phyloP scores from a whole-genome alignment of 2,329 filamentous ascomycete genomes.

The Colletotrichum sp. region DNA sequence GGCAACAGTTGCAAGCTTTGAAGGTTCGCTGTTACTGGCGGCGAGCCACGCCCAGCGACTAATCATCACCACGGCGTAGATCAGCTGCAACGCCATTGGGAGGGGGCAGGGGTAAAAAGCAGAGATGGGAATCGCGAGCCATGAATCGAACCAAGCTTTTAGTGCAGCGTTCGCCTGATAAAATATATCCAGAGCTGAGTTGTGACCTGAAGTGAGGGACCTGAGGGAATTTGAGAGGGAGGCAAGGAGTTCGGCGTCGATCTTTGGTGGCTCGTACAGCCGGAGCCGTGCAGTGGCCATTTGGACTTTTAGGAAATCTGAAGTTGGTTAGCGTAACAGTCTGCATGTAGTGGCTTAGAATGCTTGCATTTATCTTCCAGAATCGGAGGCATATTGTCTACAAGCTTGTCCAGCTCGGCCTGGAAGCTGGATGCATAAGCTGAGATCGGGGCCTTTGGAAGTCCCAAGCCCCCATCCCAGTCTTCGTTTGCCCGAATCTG shows the following conservation, averaged over 20 bases:
- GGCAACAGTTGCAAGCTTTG: fast-evolving
- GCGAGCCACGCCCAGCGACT: slow-evolving; percentile 55
- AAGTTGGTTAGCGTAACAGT: background rate
- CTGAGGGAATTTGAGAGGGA: slow-evolving; percentile 49
- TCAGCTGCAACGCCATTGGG: slow-evolving; percentile 47
- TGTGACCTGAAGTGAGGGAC: slow-evolving; percentile 36
- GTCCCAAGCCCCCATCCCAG: slow-evolving; percentile 34
- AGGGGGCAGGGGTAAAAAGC: slow-evolving; percentile 53
- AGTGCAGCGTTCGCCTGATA: slow-evolving; percentile 53
- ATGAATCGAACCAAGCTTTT: slow-evolving; percentile 53
- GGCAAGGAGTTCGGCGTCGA: slow-evolving; percentile 44
- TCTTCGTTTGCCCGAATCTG: slow-evolving; percentile 42
- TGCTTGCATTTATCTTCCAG: slow-evolving; percentile 41
- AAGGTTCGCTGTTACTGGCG: slow-evolving; percentile 16
- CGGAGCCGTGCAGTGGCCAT: slow-evolving; percentile 46
- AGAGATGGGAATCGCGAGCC: slow-evolving; percentile 46
- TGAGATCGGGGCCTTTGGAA: slow-evolving; percentile 44
- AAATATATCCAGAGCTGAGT: slow-evolving; percentile 53
- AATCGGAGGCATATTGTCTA: slow-evolving; percentile 35
- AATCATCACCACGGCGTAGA: slow-evolving; percentile 56
- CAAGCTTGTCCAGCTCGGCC: slow-evolving; percentile 47
- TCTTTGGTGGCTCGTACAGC: slow-evolving; percentile 51
- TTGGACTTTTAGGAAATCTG: slow-evolving; percentile 35
- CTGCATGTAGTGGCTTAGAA: background rate
- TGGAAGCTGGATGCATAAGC: slow-evolving; percentile 53